Conservation (phyloP, 2,329 filamentous ascomycete species). For the Proliferodiscus dingleyae region DNA sequence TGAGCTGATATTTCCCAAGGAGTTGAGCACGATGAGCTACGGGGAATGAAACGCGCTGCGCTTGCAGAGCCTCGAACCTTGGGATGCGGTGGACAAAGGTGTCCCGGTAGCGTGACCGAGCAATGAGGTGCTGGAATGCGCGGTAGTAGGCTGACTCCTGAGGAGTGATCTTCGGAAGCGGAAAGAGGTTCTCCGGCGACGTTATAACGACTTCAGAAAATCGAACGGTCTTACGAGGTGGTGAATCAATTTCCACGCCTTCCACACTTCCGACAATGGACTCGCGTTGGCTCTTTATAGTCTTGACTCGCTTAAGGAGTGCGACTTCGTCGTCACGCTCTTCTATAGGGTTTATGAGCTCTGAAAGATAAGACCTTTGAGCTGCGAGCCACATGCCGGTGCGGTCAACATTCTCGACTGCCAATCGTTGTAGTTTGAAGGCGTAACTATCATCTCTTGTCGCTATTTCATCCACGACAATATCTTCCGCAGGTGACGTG, state of each 20-base stretch:
- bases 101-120: conserved; percentile 63
- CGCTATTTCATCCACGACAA: conserved; percentile 60
- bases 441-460: conserved; percentile 69
- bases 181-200: conserved; percentile 36
- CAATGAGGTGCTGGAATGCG: conserved; percentile 72
- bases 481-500: conserved; percentile 38
- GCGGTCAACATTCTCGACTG: conserved; percentile 72
- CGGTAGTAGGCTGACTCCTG: conserved; percentile 81
- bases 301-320: conserved; percentile 29
- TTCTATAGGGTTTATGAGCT: conserved; percentile 55
- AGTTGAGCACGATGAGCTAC: conserved; percentile 75
- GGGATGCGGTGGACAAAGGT: conserved; percentile 79
- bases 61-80: conserved; percentile 84
- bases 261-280: conserved; percentile 32
- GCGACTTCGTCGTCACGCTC: conserved; percentile 31
- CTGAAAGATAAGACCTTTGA: conserved; percentile 71
- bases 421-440: conserved; percentile 64
- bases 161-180: conserved; percentile 45
- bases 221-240: conserved; percentile 68
- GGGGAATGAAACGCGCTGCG: conserved; percentile 69
- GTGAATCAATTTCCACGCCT: conserved; percentile 31
- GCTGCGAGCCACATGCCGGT: conserved; percentile 83
- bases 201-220: conserved; percentile 51
- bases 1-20: conserved; percentile 78
- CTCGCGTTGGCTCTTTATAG: conserved; percentile 23